Percentiles rank a stretch among this genome's conserved stretches.
These are phyloP conservation scores for Fraxinus pennsylvanica DNA, from an alignment of 257 asterid species.

Conservation along the genomic window DNA sequence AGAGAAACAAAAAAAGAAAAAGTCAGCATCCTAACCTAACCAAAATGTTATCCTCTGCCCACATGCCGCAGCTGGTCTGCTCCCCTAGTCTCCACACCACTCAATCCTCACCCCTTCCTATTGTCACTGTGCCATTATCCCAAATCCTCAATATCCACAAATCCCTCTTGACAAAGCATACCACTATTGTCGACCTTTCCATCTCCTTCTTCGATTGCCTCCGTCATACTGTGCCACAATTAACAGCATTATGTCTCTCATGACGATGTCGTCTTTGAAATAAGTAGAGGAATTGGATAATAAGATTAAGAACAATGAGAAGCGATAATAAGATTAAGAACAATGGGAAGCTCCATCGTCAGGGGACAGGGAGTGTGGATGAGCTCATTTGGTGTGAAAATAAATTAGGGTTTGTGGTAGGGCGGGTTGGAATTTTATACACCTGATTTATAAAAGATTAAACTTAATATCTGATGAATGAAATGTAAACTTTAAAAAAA, in stretches of 20 bases:
- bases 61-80: conserved; percentile 67
- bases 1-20: too few species aligned
- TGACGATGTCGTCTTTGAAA: conserved; percentile 49
- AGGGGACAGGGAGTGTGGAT: too few species aligned
- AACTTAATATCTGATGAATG: too few species aligned
- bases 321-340: conserved; percentile 56
- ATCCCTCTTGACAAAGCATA: conserved; percentile 70
- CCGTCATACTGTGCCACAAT: conserved; percentile 70
- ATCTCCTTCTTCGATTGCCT: conserved; percentile 61
- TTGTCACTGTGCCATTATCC: conserved; percentile 36
- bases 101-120: conserved; percentile 22
- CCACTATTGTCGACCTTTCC: conserved; percentile 72
- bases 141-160: conserved; percentile 76
- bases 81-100: conserved; percentile 42
- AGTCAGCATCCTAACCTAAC: not conserved
- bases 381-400: too few species aligned
- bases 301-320: conserved; percentile 59
- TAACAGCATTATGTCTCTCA: conserved; percentile 73
- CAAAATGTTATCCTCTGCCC: conserved; percentile 63
- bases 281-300: conserved; percentile 74
- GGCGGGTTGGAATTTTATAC: too few species aligned
- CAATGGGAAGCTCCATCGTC: conserved; percentile 39
- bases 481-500: too few species aligned
- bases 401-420: too few species aligned
- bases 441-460: too few species aligned